phyloP scores from a whole-genome alignment of 352 stramenopile genomes.

The Phytophthora ohioensis region DNA sequence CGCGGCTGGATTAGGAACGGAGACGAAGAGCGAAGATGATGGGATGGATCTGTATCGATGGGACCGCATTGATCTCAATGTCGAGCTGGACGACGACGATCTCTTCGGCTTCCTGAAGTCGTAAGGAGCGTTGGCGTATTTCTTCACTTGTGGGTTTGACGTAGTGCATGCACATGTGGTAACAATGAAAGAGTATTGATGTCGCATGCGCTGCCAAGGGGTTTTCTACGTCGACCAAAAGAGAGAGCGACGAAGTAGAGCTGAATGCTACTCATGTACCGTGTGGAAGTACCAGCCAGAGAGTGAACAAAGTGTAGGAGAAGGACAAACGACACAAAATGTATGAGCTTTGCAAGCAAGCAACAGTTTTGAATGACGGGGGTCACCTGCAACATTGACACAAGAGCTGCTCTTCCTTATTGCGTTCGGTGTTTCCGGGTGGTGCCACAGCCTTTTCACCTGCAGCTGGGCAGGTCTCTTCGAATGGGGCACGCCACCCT shows the following conservation, averaged over 20 bases:
- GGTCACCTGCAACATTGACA: constrained; percentile 8
- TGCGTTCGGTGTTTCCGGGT: constrained; percentile 7
- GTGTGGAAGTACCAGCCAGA: constrained; percentile 32
- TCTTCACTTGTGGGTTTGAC: constrained; percentile 18
- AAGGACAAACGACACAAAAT: constrained; percentile 15
- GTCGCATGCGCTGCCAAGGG: constrained; percentile 15
- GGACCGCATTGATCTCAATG: constrained; percentile 86
- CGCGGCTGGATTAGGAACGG: constrained; percentile 20
- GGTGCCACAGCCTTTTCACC: constrained; percentile 3
- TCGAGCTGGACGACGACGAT: constrained; percentile 86
- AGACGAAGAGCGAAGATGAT: constrained; percentile 56
- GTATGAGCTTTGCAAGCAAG: constrained; percentile 25
- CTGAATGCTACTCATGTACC: constrained; percentile 25
- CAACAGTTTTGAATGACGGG: constrained; percentile 25
- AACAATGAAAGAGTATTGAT: constrained; percentile 39
- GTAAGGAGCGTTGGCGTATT: constrained; percentile 30
- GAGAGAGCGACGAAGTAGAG: neutral
- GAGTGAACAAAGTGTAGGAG: constrained; percentile 12
- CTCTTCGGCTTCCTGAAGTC: constrained; percentile 89
- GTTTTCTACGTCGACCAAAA: constrained; percentile 2
- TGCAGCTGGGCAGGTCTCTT: constrained; percentile 14
- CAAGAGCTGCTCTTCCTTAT: constrained; percentile 10
- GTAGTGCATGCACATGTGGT: constrained; percentile 41
- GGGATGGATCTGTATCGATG: constrained; percentile 78
- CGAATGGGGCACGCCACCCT: constrained; percentile 3